phyloP scores from a whole-genome alignment of 768 basidiomycete genomes.

The Termitomyces sp. region DNA sequence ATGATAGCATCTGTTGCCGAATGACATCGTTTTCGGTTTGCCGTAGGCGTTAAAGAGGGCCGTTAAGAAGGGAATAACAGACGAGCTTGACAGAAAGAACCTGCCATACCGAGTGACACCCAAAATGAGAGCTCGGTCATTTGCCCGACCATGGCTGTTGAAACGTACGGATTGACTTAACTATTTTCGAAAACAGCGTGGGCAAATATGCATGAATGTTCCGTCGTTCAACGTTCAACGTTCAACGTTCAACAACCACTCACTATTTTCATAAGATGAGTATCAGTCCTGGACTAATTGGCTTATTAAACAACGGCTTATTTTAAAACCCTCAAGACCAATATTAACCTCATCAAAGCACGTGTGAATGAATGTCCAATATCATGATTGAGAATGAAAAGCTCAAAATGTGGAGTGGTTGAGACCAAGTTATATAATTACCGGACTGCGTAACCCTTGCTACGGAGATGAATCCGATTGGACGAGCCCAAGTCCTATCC shows the following conservation, averaged over 20 bases:
- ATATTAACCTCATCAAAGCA: not conserved
- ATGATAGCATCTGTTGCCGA: not conserved
- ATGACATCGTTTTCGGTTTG: not conserved
- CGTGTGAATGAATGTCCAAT: not conserved
- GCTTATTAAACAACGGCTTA: not conserved
- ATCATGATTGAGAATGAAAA: not conserved
- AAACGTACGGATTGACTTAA: not conserved
- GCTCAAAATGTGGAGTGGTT: not conserved
- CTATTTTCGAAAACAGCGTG: not conserved
- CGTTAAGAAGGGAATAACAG: not conserved
- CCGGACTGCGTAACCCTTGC: not conserved
- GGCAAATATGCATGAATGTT: not conserved
- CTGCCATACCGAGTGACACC: not conserved
- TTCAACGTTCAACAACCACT: not conserved
- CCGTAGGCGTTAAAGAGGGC: not conserved
- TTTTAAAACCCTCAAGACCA: not conserved
- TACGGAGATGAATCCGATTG: not conserved
- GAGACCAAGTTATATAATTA: not conserved
- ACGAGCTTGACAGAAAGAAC: not conserved
- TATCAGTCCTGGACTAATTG: not conserved
- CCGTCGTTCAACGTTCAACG: not conserved
- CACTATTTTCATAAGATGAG: not conserved
- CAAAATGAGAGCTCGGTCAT: conserved; percentile 1
- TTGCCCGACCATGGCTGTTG: conserved; percentile 3
- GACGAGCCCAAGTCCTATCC: not conserved